Base-by-base conservation (phyloP, 2,329 filamentous ascomycete species). In the Phoma sp. region DNA sequence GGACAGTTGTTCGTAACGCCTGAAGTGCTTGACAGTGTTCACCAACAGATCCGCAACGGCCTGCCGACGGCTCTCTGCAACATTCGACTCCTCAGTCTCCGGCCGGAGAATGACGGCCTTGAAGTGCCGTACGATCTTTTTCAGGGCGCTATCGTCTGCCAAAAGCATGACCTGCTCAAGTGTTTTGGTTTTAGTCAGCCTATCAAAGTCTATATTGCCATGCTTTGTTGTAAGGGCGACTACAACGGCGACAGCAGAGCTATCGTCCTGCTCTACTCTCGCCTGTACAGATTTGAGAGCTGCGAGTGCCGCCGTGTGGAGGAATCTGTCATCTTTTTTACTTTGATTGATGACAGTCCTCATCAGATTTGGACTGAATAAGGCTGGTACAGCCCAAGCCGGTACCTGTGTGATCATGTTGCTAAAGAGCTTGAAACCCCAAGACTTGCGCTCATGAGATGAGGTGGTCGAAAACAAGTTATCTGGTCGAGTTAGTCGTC, bases 401-500 rank as follows among this genome's bases (percentile, higher is more conserved):
- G 84, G 70, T 66, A 78, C 77, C 33, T 77, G 79, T 29, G 80
- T 78, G 4, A 97, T 77, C 64, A 92, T 85, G 67, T 89, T 90
- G 65, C 89, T 86, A 67, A 97, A 91, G 2, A 98, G 83, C 66
- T 93, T 86, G 75, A 98, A 93, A 0, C 95, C 95, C 74, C 91
- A 92, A 67, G 91, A 91, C 75, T 97, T 98, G 51, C 96, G 89
- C 64, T 93, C 91, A 38, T 93, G 87, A 1, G 92, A 96, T 7
- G 93, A 89, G 9, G 84, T 86, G 52, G 88, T 85, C 5, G 90
- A 88, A 71, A 98, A 97, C 3, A 97, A 82, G 7, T 89, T 89
- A 70, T 93, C 90, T 93, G 59, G 0, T 40, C 2, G 49, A 29
- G 35, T 64, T n/a, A 66, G 41, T 41, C 46, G 38, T 38, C 7